Conservation (phyloP, 2,329 filamentous ascomycete genomes). For the Colletotrichum sublineola region DNA sequence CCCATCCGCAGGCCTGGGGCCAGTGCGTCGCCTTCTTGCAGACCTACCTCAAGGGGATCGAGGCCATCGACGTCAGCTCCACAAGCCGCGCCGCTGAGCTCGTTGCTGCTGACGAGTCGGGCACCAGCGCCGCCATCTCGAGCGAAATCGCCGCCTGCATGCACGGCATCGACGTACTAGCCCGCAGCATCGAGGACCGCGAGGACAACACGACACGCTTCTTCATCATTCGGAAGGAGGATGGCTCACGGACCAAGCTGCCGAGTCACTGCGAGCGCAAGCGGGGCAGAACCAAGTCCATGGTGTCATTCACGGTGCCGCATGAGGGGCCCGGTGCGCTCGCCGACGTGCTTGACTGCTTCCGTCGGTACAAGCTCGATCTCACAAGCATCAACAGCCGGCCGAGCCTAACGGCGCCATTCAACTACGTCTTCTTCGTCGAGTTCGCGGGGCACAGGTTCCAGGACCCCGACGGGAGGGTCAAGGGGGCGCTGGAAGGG, state of each 20-base stretch:
- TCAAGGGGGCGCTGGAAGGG: slow-evolving; percentile 71
- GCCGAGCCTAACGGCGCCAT: slow-evolving; percentile 79
- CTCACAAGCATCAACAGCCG: slow-evolving; percentile 91
- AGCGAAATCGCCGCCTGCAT: slow-evolving; percentile 79
- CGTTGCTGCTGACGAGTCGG: slow-evolving; percentile 69
- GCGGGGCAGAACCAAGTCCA: slow-evolving; percentile 69
- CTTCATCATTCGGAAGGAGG: slow-evolving; percentile 69
- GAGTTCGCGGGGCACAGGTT: slow-evolving; percentile 80
- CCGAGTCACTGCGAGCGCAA: slow-evolving; percentile 34
- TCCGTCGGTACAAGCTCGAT: slow-evolving; percentile 80
- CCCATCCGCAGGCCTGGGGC: slow-evolving; percentile 94
- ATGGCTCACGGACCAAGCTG: slow-evolving; percentile 41
- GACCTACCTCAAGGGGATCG: slow-evolving; percentile 77
- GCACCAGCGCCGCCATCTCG: slow-evolving; percentile 81
- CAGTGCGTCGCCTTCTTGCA: slow-evolving; percentile 86
- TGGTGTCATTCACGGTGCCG: slow-evolving; percentile 86
- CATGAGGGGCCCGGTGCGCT: slow-evolving; percentile 85
- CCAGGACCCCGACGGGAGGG: slow-evolving; percentile 67
- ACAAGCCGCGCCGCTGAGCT: slow-evolving; percentile 89
- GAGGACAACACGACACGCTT: slow-evolving; percentile 85
- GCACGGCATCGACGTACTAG: slow-evolving; percentile 78
- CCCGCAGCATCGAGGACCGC: slow-evolving; percentile 77
- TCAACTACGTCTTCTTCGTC: slow-evolving; percentile 96
- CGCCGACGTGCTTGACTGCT: slow-evolving; percentile 83
- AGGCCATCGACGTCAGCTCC: slow-evolving; percentile 85